These are phyloP conservation scores for Penicillium decumbens DNA, from an alignment of 2,329 filamentous ascomycete genomes.

Conservation along the genomic window DNA sequence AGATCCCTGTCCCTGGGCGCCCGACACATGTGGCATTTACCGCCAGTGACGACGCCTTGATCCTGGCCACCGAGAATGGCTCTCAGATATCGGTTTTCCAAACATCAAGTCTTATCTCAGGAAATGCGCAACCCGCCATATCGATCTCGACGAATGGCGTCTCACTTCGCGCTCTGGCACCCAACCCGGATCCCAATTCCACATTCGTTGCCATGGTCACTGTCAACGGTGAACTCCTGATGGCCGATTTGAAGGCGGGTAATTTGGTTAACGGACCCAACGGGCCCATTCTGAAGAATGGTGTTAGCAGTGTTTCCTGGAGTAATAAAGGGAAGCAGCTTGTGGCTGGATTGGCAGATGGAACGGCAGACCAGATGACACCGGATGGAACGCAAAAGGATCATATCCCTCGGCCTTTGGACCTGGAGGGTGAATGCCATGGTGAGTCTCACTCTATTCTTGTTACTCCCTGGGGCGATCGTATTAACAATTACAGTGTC, in stretches of 20 bases:
- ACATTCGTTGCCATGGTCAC: conserved; percentile 77
- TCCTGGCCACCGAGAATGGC: conserved; percentile 74
- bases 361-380: conserved; percentile 76
- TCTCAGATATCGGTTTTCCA: conserved; percentile 82
- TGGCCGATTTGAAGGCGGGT: conserved; percentile 72
- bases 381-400: conserved; percentile 73
- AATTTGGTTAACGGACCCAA: conserved; percentile 55
- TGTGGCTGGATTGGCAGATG: conserved; percentile 77
- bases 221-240: conserved; percentile 70
- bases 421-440: conserved; percentile 59
- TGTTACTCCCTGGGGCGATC: neutral
- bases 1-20: conserved; percentile 65
- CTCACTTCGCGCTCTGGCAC: conserved; percentile 66
- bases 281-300: conserved; percentile 63
- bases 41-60: conserved; percentile 77
- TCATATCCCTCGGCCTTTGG: conserved; percentile 71
- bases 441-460: conserved; percentile 48
- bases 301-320: conserved; percentile 83
- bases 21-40: conserved; percentile 89
- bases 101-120: conserved; percentile 62
- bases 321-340: conserved; percentile 91
- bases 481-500: conserved; percentile 52
- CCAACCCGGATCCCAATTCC: conserved; percentile 68
- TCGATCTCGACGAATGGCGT: conserved; percentile 73
- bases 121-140: conserved; percentile 63